Percentiles rank a stretch among this genome's conserved stretches.
Conservation (phyloP, 805 yeast species). For the Yarrowia sp. region DNA sequence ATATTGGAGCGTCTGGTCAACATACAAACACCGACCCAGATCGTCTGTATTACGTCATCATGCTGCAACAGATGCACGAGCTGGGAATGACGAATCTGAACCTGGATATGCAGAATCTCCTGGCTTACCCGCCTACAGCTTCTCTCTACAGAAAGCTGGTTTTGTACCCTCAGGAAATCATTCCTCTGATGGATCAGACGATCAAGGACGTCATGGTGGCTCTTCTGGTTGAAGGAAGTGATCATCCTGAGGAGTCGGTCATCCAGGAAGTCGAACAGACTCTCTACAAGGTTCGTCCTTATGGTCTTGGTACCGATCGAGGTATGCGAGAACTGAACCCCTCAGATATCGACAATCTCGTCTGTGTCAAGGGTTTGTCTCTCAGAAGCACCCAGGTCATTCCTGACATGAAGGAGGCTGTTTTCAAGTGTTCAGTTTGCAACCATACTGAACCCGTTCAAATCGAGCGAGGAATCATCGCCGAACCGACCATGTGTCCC, state of each 20-base stretch:
- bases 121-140: slow-evolving; percentile 75
- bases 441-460: slow-evolving; percentile 91
- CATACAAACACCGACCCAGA: slow-evolving; percentile 60
- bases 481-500: slow-evolving; percentile 95
- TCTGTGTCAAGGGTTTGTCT: slow-evolving; percentile 88
- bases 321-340: slow-evolving; percentile 96
- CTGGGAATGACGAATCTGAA: slow-evolving; percentile 83
- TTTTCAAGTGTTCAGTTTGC: slow-evolving; percentile 93
- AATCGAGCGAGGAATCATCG: slow-evolving; percentile 91
- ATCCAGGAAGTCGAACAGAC: slow-evolving; percentile 78
- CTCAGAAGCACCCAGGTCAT: slow-evolving; percentile 87
- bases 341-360: slow-evolving; percentile 90
- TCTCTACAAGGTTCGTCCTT: slow-evolving; percentile 88
- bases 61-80: slow-evolving; percentile 74
- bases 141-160: slow-evolving; percentile 84
- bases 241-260: slow-evolving; percentile 45
- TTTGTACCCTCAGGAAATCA: slow-evolving; percentile 94
- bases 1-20: slow-evolving; percentile 48
- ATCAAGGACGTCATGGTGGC: slow-evolving; percentile 84
- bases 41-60: slow-evolving; percentile 73
- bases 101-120: slow-evolving; percentile 79
- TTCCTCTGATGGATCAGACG: slow-evolving; percentile 97
- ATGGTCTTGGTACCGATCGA: slow-evolving; percentile 67
- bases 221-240: slow-evolving; percentile 47
- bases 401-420: slow-evolving; percentile 98